Base-by-base conservation (phyloP, 805 yeast genomes). In the Lipomyces yamanashiensis region DNA sequence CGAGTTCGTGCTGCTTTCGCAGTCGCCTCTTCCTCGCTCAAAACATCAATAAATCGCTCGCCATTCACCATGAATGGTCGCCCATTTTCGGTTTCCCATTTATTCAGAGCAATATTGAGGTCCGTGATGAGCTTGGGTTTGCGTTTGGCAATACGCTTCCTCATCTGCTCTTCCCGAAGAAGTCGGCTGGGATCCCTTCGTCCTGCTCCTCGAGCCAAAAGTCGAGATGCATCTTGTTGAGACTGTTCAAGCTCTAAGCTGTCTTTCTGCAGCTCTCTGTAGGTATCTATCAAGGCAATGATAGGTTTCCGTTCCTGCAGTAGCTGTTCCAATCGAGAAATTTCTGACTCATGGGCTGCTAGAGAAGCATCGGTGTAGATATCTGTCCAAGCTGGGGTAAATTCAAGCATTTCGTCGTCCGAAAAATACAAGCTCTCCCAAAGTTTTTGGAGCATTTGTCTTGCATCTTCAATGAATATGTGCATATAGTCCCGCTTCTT, bases 181-280 rank as follows among this genome's bases (percentile, higher is more conserved):
- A 93, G 77, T 28, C 92, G 87, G 64, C 86, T 87, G 67, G 93
- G 92, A 55, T 75, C 78, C 2, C 76, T 69, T 7, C 69, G 59
- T 2, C 67, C 70, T 7, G 74, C 70, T 7, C 74, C 71, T 15
- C 76, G 87, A 71, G 89, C 84, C 66, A 88, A 84, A 49, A 92
- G 79, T 66, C 98, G 81, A 0, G 93, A 85, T 0, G 98, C 86
- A 73, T 93, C 95, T 71, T 85, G 87, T 1, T 88, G 82, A 3
- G 95, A 85, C 65, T 85, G 88, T 43, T 82, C 87, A 44, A 95
- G 80, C 53, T 83, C 83, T 1, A 74, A 67, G 64, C 88, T 88
- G 67, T 90, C 96, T 13, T 78, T 75, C 47, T 85, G 74, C 33
- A 92, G 74, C 1, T 80, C 81, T 50, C 83, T 78, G 66, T 89